A percentile compares a stretch with the other conserved stretches of the same genome.
phyloP scores from a whole-genome alignment of 176 grass and related monocot genomes.

The Oryza glumipatula region DNA sequence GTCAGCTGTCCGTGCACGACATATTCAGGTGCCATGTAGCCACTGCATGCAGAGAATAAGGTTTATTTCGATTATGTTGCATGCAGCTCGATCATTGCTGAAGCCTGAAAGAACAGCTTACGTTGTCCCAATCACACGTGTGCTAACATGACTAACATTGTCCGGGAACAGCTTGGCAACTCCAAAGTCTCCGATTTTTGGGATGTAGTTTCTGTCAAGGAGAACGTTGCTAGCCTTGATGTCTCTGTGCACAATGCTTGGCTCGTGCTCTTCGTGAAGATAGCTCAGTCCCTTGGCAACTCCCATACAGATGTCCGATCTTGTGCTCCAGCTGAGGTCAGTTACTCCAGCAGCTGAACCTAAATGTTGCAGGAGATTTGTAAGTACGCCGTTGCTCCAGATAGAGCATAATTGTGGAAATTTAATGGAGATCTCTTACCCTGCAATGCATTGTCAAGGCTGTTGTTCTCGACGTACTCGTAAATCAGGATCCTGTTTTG shows the following conservation, averaged over 20 bases:
- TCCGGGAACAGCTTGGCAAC: slow-evolving; percentile 58
- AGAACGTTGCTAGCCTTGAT: slow-evolving; percentile 63
- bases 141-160: slow-evolving; percentile 56
- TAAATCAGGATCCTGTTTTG: slow-evolving; percentile 54
- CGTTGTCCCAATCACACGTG: slow-evolving; percentile 53
- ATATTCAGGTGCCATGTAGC: slow-evolving; percentile 62
- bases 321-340: slow-evolving; percentile 37
- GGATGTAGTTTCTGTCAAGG: slow-evolving; percentile 41
- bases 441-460: slow-evolving; percentile 52
- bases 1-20: slow-evolving; percentile 55
- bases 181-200: slow-evolving; percentile 64
- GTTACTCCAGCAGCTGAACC: slow-evolving; percentile 17
- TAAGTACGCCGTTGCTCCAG: not conserved
- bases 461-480: slow-evolving; percentile 58
- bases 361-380: not conserved
- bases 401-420: not conserved
- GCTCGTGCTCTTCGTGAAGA: slow-evolving; percentile 60
- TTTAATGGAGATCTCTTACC: slow-evolving; percentile 24
- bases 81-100: not conserved
- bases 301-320: slow-evolving; percentile 51
- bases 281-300: slow-evolving; percentile 54
- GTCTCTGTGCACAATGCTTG: slow-evolving; percentile 56
- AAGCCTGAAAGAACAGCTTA: slow-evolving; percentile 15
- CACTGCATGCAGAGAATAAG: slow-evolving; percentile 38
- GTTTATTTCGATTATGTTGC: not conserved